These are phyloP conservation scores for Stropharia rugosoannulata DNA, from an alignment of 768 basidiomycete species.

Conservation along the genomic window DNA sequence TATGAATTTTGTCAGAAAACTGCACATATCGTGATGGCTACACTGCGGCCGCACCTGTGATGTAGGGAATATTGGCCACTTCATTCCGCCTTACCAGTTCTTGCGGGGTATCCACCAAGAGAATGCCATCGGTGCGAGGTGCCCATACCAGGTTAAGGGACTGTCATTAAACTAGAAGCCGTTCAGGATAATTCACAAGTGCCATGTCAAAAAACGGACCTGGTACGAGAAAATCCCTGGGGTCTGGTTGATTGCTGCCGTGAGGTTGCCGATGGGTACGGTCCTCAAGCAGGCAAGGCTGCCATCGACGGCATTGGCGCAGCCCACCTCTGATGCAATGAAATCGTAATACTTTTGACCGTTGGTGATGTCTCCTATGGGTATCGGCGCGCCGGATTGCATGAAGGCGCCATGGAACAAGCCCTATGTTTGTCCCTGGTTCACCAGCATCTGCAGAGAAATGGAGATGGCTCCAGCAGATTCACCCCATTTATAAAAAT, in stretches of 20 bases:
- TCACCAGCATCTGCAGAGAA: constrained; percentile 47
- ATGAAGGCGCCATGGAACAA: constrained; percentile 52
- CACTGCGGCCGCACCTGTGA: constrained; percentile 27
- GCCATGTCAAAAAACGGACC: constrained; percentile 16
- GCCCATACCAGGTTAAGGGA: constrained; percentile 45
- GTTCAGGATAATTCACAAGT: neutral
- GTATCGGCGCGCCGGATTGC: constrained; percentile 48
- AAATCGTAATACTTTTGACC: constrained; percentile 46
- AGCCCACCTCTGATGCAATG: constrained; percentile 32
- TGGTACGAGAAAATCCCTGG: constrained; percentile 40
- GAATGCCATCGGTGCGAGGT: constrained; percentile 47
- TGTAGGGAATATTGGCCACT: constrained; percentile 47
- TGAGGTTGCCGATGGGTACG: constrained; percentile 32
- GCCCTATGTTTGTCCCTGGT: constrained; percentile 41
- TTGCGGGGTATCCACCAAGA: constrained; percentile 43
- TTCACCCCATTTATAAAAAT: constrained; percentile 34
- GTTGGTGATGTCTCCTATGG: constrained; percentile 38
- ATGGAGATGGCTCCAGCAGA: constrained; percentile 55
- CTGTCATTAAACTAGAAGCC: constrained; percentile 20
- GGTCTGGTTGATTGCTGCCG: constrained; percentile 36
- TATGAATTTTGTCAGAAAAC: neutral
- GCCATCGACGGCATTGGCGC: constrained; percentile 26
- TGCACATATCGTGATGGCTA: neutral
- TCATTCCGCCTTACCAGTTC: constrained; percentile 39
- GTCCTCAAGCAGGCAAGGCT: constrained; percentile 40